phyloP scores from a whole-genome alignment of 2,329 filamentous ascomycete genomes.

The Thelonectria blattea region DNA sequence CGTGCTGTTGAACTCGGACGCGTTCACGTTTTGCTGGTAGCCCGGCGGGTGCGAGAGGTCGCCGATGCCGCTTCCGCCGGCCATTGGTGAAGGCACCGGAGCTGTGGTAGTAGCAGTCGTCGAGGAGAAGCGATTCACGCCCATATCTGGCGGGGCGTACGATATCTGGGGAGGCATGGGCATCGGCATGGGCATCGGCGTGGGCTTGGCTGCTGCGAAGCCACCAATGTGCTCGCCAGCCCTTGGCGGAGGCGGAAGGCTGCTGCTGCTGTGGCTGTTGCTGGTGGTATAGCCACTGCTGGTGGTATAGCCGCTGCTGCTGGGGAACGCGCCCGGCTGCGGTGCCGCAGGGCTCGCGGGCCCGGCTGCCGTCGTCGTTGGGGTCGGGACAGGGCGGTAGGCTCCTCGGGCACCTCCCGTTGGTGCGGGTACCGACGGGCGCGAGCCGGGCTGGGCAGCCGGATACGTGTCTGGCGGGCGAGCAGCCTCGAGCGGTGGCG shows the following conservation, averaged over 20 bases:
- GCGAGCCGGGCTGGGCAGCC: slow-evolving; percentile 34
- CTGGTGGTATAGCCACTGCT: slow-evolving; percentile 44
- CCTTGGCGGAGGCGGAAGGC: slow-evolving; percentile 59
- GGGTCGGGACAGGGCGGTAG: slow-evolving; percentile 49
- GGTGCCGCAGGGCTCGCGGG: slow-evolving; percentile 56
- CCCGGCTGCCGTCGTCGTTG: slow-evolving; percentile 44
- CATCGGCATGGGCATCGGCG: slow-evolving; percentile 55
- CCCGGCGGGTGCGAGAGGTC: slow-evolving; percentile 57
- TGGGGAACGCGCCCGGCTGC: slow-evolving; percentile 63
- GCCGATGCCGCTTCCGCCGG: slow-evolving; percentile 26
- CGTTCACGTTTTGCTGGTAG: slow-evolving; percentile 62
- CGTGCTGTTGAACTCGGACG: slow-evolving; percentile 56
- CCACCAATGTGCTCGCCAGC: slow-evolving; percentile 49
- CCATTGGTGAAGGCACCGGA: slow-evolving; percentile 36
- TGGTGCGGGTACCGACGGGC: slow-evolving; percentile 49
- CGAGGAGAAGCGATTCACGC: slow-evolving; percentile 55
- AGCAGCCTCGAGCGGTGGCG: slow-evolving; percentile 30
- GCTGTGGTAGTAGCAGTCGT: slow-evolving; percentile 44
- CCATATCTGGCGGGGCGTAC: slow-evolving; percentile 54
- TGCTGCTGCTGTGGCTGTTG: slow-evolving; percentile 33
- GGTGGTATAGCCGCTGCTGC: slow-evolving; percentile 34
- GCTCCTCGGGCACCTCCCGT: slow-evolving; percentile 48
- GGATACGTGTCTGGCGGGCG: slow-evolving; percentile 42
- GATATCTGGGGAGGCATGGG: slow-evolving; percentile 55
- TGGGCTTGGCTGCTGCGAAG: slow-evolving; percentile 34